These are phyloP conservation scores for Candida glaebosa DNA, from an alignment of 805 yeast species.

Conservation along the genomic window DNA sequence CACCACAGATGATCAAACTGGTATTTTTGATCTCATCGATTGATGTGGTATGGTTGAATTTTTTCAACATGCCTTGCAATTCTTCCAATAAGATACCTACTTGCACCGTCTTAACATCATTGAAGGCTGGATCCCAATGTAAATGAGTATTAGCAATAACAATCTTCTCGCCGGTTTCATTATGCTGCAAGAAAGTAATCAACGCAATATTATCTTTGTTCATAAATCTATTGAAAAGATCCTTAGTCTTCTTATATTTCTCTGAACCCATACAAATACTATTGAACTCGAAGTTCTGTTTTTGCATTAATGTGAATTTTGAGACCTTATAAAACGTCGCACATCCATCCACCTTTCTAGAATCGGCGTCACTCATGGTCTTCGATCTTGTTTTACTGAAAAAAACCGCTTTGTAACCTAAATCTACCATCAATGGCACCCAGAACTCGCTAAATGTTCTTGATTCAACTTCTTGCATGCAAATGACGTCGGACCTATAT, in stretches of 20 bases:
- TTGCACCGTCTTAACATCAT: conserved; percentile 95
- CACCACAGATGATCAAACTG: conserved; percentile 90
- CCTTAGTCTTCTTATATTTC: conserved; percentile 88
- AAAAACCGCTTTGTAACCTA: conserved; percentile 79
- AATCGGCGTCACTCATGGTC: conserved; percentile 77
- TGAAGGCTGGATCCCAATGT: conserved; percentile 97
- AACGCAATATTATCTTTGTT: conserved; percentile 92
- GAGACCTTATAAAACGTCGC: conserved; percentile 80
- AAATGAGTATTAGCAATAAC: conserved; percentile 87
- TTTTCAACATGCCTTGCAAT: conserved; percentile 61
- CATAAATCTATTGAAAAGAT: conserved; percentile 92
- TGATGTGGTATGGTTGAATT: conserved; percentile 40
- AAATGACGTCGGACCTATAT: conserved; percentile 70
- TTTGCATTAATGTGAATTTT: conserved; percentile 68
- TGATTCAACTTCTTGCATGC: conserved; percentile 95
- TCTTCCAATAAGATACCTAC: conserved; percentile 90
- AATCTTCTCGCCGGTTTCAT: conserved; percentile 65
- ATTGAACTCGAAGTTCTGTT: conserved; percentile 78
- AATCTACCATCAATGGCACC: conserved; percentile 66
- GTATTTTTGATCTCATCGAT: conserved; percentile 54
- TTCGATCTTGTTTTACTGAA: conserved; percentile 89
- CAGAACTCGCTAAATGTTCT: conserved; percentile 82
- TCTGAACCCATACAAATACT: conserved; percentile 76
- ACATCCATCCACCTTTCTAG: conserved; percentile 95
- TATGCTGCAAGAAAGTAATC: conserved; percentile 69